Evolutionary conservation across 2,329 filamentous ascomycete species (phyloP).

Genomic region (Ascochyta clinopodiicola): DNA sequence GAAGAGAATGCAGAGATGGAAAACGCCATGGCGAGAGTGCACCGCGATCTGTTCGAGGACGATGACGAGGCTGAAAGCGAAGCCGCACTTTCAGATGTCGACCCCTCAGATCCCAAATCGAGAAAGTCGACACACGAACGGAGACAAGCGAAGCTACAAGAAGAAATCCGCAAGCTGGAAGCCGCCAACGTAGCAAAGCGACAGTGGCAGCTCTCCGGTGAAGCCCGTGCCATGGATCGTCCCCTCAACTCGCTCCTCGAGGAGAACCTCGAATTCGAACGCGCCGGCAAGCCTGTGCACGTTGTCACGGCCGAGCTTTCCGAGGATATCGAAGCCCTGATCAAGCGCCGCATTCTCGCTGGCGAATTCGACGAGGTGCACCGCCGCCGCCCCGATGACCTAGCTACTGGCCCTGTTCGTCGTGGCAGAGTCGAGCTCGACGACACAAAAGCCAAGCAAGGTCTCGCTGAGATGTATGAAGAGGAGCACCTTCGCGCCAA

Average conservation of each 20-base stretch:
- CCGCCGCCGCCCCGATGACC: conserved; percentile 77
- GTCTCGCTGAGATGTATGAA: conserved; percentile 92
- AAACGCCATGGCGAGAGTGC: conserved; percentile 84
- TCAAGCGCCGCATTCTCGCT: conserved; percentile 89
- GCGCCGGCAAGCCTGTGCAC: conserved; percentile 90
- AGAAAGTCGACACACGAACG: conserved; percentile 85
- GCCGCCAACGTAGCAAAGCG: conserved; percentile 87
- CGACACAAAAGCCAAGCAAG: conserved; percentile 84
- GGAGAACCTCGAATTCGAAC: conserved; percentile 94
- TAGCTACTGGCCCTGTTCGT: conserved; percentile 67
- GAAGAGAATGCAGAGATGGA: conserved; percentile 69
- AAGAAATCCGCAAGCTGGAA: conserved; percentile 92
- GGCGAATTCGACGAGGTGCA: conserved; percentile 92
- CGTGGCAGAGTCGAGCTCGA: conserved; percentile 81
- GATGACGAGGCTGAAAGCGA: conserved; percentile 66
- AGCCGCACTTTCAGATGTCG: conserved; percentile 66
- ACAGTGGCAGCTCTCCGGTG: conserved; percentile 88
- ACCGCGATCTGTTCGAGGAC: conserved; percentile 84
- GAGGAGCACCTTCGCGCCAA: conserved; percentile 82
- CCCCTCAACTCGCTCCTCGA: conserved; percentile 92
- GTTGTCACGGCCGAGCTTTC: conserved; percentile 91
- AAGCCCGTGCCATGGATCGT: conserved; percentile 81
- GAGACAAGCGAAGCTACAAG: conserved; percentile 80
- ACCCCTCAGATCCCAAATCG: conserved; percentile 73
- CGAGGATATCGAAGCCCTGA: conserved; percentile 89